Base-by-base conservation (phyloP, 2,329 filamentous ascomycete species). In the Thielaviopsis populi region DNA sequence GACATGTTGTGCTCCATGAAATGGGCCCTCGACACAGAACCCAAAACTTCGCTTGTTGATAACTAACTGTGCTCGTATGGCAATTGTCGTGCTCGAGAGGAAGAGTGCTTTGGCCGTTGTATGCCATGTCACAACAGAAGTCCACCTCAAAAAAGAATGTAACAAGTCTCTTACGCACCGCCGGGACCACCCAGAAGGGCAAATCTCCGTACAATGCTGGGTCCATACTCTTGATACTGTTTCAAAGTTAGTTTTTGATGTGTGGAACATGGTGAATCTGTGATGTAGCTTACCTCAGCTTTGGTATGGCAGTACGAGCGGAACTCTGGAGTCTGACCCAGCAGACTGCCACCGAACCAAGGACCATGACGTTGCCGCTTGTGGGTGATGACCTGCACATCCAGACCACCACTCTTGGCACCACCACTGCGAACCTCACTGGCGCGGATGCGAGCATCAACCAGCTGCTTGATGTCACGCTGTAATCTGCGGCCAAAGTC, bases 231-330 rank as follows among this genome's bases (percentile, higher is more conserved):
- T 75, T 96, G 89, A 74, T 96, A 96, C 80, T 92, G 75, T 60
- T 7, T 50, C 17, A 15, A 48, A 56, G 66, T 71, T 67, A 73
- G 71, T 3, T 22, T 66, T 19, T 24, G 15, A n/a, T 41, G 22
- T n/a, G 43, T 5, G 15, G n/a, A 7, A 41, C n/a, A 30, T 46
- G 11, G 30, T 5, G 13, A 17, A 60, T 17, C 22, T 41, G 71
- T 11, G 50, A 30, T 11, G 13, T 22, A 43, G 37, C 70, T 69
- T 72, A 84, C 82, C 79, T 85, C 83, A 37, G 84, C 85, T 79
- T 94, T 94, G 65, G 89, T 99, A 76, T 99, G 95, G 79, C 94
- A 99, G 78, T 97, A 99, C 72, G 91, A 96, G 74, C 90, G 85
- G 81, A 99, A 99, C 76, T 99, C 95, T 3, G 95, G 92, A 6